Conservation (phyloP, 2,329 filamentous ascomycete genomes). For the Fusarium sp. region DNA sequence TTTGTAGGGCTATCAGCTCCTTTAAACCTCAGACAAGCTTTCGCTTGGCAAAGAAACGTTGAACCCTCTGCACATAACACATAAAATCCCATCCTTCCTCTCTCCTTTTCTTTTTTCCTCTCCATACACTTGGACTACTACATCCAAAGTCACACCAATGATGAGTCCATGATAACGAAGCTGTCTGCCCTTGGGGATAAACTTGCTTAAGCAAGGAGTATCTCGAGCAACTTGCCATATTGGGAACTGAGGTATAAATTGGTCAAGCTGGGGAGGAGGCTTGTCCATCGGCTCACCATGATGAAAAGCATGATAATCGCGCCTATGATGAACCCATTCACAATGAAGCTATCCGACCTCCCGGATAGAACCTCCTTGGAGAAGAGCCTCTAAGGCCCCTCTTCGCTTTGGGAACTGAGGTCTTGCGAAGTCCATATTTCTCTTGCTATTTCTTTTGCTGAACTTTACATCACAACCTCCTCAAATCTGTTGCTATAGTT, state of each 20-base stretch:
- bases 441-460: background rate
- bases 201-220: background rate
- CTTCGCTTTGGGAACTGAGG: background rate
- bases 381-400: too few species aligned
- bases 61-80: background rate
- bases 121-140: background rate
- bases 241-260: background rate
- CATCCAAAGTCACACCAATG: background rate
- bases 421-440: background rate
- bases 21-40: background rate
- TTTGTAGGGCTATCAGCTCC: background rate
- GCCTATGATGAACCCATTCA: conserved; percentile 1
- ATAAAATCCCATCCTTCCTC: background rate
- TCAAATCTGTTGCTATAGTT: background rate
- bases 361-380: background rate
- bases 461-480: background rate
- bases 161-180: background rate
- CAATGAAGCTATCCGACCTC: background rate
- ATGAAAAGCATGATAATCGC: background rate
- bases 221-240: background rate
- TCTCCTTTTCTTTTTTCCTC: background rate
- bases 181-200: background rate
- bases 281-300: background rate
- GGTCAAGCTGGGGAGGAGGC: background rate
- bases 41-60: background rate